Base-by-base conservation (phyloP, 1,139 yeast species). In the Komagataea norvegica region DNA sequence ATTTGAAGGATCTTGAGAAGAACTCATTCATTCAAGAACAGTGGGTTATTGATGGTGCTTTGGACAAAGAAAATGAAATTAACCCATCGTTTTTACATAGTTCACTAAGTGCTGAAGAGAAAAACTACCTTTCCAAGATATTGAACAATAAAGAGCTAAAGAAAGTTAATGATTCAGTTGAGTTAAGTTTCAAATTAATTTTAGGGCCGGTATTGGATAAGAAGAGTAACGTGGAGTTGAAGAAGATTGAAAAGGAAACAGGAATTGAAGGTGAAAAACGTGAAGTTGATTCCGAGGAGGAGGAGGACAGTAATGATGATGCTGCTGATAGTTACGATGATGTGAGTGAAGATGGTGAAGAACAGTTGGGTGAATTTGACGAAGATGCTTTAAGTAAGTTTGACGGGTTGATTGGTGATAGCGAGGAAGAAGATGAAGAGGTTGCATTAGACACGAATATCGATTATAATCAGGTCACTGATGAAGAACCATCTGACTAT, bases 401-500 rank as follows among this genome's bases (percentile, higher is more conserved):
- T 48, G 80, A 78, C 42, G 65, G 67, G 23, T 52, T 72, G 46
- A 63, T 75, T n/a, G 84, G 64, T 1, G 80, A 63, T 5, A 70
- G 83, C 0, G 80, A 76, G 25, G 81, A 73, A 36, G 69, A 61
- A 16, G 67, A 62, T 14, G 66, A 56, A 14, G 58, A 44, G 2
- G 56, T 56, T 14, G 58, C 42, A 2, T 54, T 45, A 11, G 59
- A 51, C 20, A 53, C 72, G 4, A 62, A 64, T 25, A 63, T 76
- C 4, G 63, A 76, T 47, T 78, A 79, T 52, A 77, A 76, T 48
- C 76, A 77, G 51, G 68, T 77, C 6, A 78, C 84, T 0, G 85
- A 79, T 49, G 79, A 75, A 46, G 84, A 77, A 43, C 70, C 74
- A 11, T 64, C 72, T 31, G 53, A 43, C 14, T 52, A 51, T 32